Conservation (phyloP, 345 rosid genomes). For the Eucalyptus melliodora region DNA sequence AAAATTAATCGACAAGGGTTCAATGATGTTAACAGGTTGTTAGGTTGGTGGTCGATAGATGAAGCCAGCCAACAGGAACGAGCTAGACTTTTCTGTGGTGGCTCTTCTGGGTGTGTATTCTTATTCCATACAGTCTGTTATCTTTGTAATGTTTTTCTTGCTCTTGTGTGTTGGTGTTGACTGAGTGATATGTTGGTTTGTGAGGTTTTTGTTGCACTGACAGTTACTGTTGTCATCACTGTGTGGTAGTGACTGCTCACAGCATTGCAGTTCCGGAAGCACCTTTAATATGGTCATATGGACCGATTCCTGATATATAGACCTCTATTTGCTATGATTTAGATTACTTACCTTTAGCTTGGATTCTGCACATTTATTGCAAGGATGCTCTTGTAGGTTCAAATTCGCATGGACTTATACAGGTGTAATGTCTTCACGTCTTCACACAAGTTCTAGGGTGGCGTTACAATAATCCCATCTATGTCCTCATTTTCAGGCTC, state of each 20-base stretch:
- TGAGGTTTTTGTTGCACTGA: background rate
- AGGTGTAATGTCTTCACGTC: background rate
- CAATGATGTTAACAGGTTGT: slow-evolving; percentile 30
- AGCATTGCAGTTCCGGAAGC: background rate
- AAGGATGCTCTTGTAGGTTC: background rate
- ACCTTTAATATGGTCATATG: background rate
- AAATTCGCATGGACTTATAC: background rate
- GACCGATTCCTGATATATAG: background rate
- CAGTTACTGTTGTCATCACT: background rate
- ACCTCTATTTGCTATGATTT: background rate
- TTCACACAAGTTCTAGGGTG: background rate
- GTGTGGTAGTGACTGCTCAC: background rate
- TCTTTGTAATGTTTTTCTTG: background rate
- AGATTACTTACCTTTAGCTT: background rate
- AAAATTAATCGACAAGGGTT: background rate
- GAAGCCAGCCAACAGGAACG: slow-evolving; percentile 88
- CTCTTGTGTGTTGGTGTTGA: background rate
- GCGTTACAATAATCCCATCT: background rate
- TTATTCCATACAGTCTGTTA: background rate
- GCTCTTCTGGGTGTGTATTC: slow-evolving; percentile 43
- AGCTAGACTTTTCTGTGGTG: slow-evolving; percentile 63
- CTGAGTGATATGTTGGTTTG: background rate
- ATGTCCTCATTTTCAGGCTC: background rate
- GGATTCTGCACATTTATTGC: background rate
- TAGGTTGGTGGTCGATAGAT: slow-evolving; percentile 99